Conservation (phyloP, 2,329 filamentous ascomycete genomes). For the Exophiala xenobiotica region DNA sequence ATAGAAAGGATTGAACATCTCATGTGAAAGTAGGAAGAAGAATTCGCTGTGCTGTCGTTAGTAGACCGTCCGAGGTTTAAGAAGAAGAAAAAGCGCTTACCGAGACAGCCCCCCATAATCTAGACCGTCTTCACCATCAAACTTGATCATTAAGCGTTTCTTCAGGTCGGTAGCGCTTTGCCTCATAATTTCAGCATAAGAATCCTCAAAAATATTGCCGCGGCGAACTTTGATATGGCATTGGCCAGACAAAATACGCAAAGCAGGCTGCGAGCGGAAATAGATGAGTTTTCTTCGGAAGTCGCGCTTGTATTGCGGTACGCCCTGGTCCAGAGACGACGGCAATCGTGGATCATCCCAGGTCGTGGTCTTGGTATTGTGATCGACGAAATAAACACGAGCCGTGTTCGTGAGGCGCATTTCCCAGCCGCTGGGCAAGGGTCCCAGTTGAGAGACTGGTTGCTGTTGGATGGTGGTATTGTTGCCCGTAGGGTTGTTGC, state of each 20-base stretch:
- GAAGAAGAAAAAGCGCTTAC: conserved; percentile 40
- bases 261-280: conserved; percentile 95
- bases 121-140: conserved; percentile 95
- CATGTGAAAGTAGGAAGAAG: conserved; percentile 97
- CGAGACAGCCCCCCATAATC: conserved; percentile 95
- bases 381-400: conserved; percentile 96
- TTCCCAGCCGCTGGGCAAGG: conserved; percentile 95
- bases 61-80: conserved; percentile 5
- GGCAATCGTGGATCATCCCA: conserved; percentile 97
- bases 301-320: conserved; percentile 98
- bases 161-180: conserved; percentile 94
- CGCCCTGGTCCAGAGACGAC: conserved; percentile 94
- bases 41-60: conserved; percentile 67
- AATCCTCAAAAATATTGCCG: conserved; percentile 97
- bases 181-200: conserved; percentile 96
- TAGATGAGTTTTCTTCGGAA: conserved; percentile 98
- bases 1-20: conserved; percentile 99
- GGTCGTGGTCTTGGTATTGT: conserved; percentile 99
- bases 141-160: conserved; percentile 99
- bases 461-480: conserved; percentile 93
- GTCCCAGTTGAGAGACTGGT: conserved; percentile 92
- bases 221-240: conserved; percentile 97
- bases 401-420: conserved; percentile 99
- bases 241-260: conserved; percentile 92
- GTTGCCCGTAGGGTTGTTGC: conserved; percentile 65